A percentile compares a stretch with the other conserved stretches of the same genome.
phyloP scores from a whole-genome alignment of 495 filamentous ascomycete species.

The Penicillium verhagenii region DNA sequence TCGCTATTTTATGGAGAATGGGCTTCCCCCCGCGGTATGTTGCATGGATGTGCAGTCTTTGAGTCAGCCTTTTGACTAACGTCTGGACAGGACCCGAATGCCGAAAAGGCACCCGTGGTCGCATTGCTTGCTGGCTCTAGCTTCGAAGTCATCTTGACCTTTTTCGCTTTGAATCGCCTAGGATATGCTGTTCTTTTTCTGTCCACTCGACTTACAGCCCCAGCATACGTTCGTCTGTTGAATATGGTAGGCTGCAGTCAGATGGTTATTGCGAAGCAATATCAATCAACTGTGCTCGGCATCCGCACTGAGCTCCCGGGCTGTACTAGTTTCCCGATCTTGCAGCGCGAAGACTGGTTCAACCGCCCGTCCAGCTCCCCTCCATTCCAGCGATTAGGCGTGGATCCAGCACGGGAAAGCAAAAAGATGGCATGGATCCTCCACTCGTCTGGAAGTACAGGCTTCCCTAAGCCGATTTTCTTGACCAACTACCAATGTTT shows the following conservation, averaged over 20 bases:
- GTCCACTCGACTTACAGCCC: slow-evolving; percentile 53
- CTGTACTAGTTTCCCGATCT: slow-evolving; percentile 8
- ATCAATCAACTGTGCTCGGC: slow-evolving; percentile 14
- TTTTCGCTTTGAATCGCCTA: slow-evolving; percentile 55
- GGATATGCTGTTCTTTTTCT: slow-evolving; percentile 56
- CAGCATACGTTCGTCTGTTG: slow-evolving; percentile 50
- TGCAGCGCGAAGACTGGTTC: slow-evolving; percentile 21
- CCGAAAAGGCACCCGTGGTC: slow-evolving; percentile 36
- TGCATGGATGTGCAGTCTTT: not conserved
- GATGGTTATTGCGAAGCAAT: slow-evolving; percentile 28
- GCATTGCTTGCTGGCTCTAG: slow-evolving; percentile 52
- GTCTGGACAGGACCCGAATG: slow-evolving; percentile 13
- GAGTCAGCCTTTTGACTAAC: not conserved
- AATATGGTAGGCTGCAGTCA: slow-evolving; percentile 41
- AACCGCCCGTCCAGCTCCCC: slow-evolving; percentile 12
- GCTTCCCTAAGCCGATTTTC: slow-evolving; percentile 56
- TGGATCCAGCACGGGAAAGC: slow-evolving; percentile 22
- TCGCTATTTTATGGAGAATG: slow-evolving; percentile 23
- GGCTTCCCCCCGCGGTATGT: slow-evolving; percentile 22
- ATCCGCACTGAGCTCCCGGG: slow-evolving; percentile 16
- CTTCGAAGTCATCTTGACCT: slow-evolving; percentile 52
- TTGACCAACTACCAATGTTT: slow-evolving; percentile 37
- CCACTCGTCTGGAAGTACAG: slow-evolving; percentile 59
- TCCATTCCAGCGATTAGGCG: slow-evolving; percentile 14
- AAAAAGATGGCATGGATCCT: slow-evolving; percentile 48